A percentile compares a stretch with the other conserved stretches of the same genome.
Conservation (phyloP, 495 filamentous ascomycete genomes). For the Lindgomyces ingoldianus region DNA sequence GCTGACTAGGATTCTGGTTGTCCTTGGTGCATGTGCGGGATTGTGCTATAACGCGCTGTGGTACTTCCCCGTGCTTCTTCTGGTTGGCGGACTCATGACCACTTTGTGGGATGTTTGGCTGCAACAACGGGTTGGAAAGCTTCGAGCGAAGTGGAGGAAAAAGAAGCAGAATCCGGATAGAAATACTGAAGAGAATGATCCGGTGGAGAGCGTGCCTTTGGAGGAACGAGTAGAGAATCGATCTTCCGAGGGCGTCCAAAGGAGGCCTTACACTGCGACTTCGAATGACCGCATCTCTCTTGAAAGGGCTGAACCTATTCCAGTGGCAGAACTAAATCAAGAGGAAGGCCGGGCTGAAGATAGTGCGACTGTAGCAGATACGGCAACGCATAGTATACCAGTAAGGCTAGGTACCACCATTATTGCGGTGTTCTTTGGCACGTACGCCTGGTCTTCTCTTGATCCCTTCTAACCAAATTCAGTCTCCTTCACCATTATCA, state of each 20-base stretch:
- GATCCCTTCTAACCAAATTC: conserved; percentile 4
- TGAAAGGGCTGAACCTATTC: neutral
- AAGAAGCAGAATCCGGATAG: conserved; percentile 9
- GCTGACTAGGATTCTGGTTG: conserved; percentile 67
- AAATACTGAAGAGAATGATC: conserved; percentile 15
- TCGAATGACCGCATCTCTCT: conserved; percentile 3
- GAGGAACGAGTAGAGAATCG: neutral
- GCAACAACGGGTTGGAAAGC: conserved; percentile 45
- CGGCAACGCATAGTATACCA: conserved; percentile 38
- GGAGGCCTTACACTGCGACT: conserved; percentile 9
- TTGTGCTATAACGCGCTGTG: conserved; percentile 76
- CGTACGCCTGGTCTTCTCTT: conserved; percentile 1
- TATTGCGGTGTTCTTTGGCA: conserved; percentile 58
- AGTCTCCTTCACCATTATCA: conserved; percentile 56
- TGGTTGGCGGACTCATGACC: conserved; percentile 57
- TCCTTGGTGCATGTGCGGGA: conserved; percentile 67
- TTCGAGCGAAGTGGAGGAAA: conserved; percentile 18
- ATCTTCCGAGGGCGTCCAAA: conserved; percentile 19
- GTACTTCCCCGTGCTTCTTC: conserved; percentile 79
- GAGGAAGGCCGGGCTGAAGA: neutral
- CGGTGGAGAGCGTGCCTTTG: conserved; percentile 16
- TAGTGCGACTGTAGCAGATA: conserved; percentile 22
- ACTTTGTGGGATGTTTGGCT: conserved; percentile 63
- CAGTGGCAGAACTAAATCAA: neutral
- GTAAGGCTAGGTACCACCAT: conserved; percentile 54